A percentile compares a stretch with the other conserved stretches of the same genome.
These are phyloP conservation scores for Paramecium pentaurelia DNA, from an alignment of 73 alveolate species.

Conservation along the genomic window DNA sequence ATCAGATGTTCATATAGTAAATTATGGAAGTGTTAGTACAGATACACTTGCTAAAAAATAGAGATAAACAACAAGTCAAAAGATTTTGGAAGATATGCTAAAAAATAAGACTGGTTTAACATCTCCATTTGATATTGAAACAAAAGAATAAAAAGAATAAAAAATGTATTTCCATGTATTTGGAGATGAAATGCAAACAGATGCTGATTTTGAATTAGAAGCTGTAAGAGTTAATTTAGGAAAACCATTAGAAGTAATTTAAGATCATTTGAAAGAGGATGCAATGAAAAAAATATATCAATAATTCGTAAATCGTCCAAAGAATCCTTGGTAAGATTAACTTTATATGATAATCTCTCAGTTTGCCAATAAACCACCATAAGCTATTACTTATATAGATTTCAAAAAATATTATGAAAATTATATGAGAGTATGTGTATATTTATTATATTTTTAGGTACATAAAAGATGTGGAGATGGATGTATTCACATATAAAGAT, in stretches of 20 bases:
- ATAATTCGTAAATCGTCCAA: background rate
- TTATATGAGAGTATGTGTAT: constrained; percentile 1
- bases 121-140: background rate
- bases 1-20: constrained; percentile 26
- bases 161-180: background rate
- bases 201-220: constrained; percentile 24
- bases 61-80: background rate
- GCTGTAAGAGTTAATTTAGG: constrained; percentile 25
- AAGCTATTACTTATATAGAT: background rate
- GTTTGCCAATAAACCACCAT: constrained; percentile 24
- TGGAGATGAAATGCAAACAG: constrained; percentile 32
- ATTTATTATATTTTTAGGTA: background rate
- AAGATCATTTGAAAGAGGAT: constrained; percentile 38
- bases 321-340: constrained; percentile 28
- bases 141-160: constrained; percentile 8
- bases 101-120: background rate
- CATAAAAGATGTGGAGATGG: constrained; percentile 44
- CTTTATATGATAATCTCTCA: background rate
- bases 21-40: background rate
- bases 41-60: background rate
- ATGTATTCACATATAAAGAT: constrained; percentile 25
- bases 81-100: constrained; percentile 23
- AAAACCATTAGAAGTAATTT: constrained; percentile 21
- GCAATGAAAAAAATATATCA: constrained; percentile 11
- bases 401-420: constrained; percentile 42